Base-by-base conservation (phyloP, 2,329 filamentous ascomycete genomes). In the Intubia oerlemansii region DNA sequence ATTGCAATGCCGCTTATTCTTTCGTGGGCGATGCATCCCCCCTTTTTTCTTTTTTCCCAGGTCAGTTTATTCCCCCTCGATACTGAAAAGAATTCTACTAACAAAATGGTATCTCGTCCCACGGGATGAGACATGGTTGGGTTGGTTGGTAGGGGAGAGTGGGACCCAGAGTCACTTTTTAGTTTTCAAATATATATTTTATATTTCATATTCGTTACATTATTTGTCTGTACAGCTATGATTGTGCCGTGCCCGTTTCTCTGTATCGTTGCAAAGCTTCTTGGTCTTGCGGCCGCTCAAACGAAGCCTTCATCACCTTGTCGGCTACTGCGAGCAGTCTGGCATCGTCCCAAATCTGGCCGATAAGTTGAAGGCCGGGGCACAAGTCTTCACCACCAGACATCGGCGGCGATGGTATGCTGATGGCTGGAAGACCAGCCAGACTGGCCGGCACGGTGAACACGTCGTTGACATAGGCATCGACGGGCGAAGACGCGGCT, bases 371-470 rank as follows among this genome's bases (percentile, higher is more conserved):
- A 43, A 88, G 54, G 1, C 79, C 78, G 35, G 3, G 27, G 10
- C 6, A 13, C 18, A 8, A 8, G 19, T n/a, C 19, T 21, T 21
- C n/a, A n/a, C n/a, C n/a, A n/a, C n/a, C n/a, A n/a, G n/a, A n/a
- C 1, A 45, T 30, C 1, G 48, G 45, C 34, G 57, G 47, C 36
- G 75, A 57, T 0, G 88, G 85, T 9, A 98, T 59, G 39, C 77
- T 93, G 28, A 93, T 65, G 9, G 84, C 79, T 4, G 88, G 88
- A 31, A 98, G 54, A 0, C 88, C 88, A 1, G 85, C 88, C 38
- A 98, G 55, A 51, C 82, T 93, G 3, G 85, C 82, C 2, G 88
- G 88, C 2, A 98, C 85, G 0, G 88, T 95, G 42, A 95, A 85
- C 2, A 95, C 75, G 51, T 98, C 88, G 43, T 88, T 92, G 57